These are phyloP conservation scores for Penicillium sp. DNA, from an alignment of 2,329 filamentous ascomycete species.

Conservation along the genomic window DNA sequence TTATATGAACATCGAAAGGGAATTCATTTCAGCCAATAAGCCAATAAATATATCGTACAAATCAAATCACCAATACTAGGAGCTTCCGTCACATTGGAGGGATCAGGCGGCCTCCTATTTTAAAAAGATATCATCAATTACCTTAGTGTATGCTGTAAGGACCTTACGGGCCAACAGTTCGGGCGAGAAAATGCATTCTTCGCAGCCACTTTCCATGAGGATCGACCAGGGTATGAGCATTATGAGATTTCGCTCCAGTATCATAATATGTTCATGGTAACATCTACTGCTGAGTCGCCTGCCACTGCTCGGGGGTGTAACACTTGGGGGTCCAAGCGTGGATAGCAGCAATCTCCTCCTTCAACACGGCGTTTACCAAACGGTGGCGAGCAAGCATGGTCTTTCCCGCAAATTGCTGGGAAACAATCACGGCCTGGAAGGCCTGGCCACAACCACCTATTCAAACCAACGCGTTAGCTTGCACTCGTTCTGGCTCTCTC, in stretches of 20 bases:
- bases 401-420: constrained; percentile 70
- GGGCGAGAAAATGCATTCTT: not conserved
- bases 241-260: not conserved
- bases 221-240: not conserved
- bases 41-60: constrained; percentile 21
- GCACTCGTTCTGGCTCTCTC: not conserved
- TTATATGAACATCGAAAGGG: not conserved
- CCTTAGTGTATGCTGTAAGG: not conserved
- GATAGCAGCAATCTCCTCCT: constrained; percentile 85
- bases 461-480: constrained; percentile 6
- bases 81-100: not conserved
- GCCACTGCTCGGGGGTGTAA: constrained; percentile 88
- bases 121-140: not conserved
- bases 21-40: constrained; percentile 5
- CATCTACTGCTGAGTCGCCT: constrained; percentile 61
- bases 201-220: not conserved
- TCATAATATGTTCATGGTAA: constrained; percentile 4
- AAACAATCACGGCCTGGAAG: constrained; percentile 72
- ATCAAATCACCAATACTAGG: not conserved
- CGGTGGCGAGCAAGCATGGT: constrained; percentile 82
- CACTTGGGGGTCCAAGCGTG: constrained; percentile 96
- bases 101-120: not conserved
- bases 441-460: constrained; percentile 72
- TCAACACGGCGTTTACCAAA: constrained; percentile 80
- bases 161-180: not conserved